Conservation (phyloP, 345 rosid species). For the Hibiscus mutabilis region DNA sequence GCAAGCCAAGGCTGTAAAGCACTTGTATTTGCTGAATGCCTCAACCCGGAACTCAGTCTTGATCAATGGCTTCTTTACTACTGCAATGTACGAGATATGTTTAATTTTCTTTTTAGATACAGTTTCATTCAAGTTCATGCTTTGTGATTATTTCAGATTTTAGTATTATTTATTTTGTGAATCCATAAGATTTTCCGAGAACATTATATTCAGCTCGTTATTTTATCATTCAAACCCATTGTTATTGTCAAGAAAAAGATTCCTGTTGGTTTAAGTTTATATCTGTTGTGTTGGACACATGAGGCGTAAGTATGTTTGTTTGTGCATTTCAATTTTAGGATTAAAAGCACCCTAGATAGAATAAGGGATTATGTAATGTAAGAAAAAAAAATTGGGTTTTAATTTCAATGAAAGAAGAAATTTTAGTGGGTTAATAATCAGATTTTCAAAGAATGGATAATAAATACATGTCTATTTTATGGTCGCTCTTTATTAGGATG, state of each 20-base stretch:
- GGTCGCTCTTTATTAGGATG: too few species aligned
- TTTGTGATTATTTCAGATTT: not conserved
- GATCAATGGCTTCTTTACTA: not conserved
- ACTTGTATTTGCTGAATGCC: not conserved
- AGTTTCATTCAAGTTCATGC: not conserved
- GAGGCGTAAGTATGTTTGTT: too few species aligned
- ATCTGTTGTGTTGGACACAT: too few species aligned
- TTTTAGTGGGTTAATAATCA: too few species aligned
- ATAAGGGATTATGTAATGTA: too few species aligned
- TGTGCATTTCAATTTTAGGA: too few species aligned
- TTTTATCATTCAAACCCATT: not conserved
- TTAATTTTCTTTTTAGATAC: not conserved
- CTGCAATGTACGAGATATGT: not conserved
- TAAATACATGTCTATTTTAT: too few species aligned
- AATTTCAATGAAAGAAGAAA: too few species aligned
- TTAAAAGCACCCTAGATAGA: too few species aligned
- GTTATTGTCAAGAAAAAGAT: not conserved
- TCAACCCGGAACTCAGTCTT: not conserved
- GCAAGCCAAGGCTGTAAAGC: conserved; percentile 23
- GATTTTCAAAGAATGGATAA: too few species aligned
- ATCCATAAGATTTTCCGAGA: not conserved
- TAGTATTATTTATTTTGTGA: not conserved
- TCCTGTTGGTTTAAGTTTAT: not conserved
- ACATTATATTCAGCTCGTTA: not conserved
- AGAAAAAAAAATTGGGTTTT: too few species aligned